Evolutionary conservation across 768 basidiomycete species (phyloP).

Genomic region (Cubamyces lactineus): DNA sequence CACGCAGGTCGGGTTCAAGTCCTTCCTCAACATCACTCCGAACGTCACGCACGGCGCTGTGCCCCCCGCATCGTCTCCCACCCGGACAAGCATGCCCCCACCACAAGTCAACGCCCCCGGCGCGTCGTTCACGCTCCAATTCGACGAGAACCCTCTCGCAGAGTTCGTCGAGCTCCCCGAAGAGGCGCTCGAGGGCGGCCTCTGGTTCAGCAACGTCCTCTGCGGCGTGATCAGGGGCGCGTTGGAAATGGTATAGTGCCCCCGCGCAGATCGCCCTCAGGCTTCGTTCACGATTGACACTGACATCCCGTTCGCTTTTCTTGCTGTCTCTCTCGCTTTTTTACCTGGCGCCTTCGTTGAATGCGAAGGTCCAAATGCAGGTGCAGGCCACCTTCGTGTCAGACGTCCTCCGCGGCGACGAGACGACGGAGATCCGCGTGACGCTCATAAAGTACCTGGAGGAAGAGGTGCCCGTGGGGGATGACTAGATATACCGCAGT

Average conservation of each 20-base stretch:
- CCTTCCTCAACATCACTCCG: slow-evolving; percentile 93
- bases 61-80: slow-evolving; percentile 52
- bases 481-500: slow-evolving; percentile 59
- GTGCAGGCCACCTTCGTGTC: slow-evolving; percentile 88
- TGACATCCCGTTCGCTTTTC: neutral
- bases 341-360: neutral
- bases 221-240: slow-evolving; percentile 94
- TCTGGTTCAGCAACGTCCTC: slow-evolving; percentile 97
- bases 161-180: slow-evolving; percentile 98
- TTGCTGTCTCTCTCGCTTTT: neutral
- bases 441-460: slow-evolving; percentile 90
- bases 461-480: slow-evolving; percentile 92
- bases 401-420: slow-evolving; percentile 91
- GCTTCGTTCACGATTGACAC: neutral
- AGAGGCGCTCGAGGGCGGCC: slow-evolving; percentile 86
- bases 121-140: slow-evolving; percentile 75
- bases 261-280: neutral
- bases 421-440: slow-evolving; percentile 91
- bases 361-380: slow-evolving; percentile 87
- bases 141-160: slow-evolving; percentile 95
- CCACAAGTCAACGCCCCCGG: slow-evolving; percentile 48
- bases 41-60: slow-evolving; percentile 69
- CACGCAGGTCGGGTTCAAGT: slow-evolving; percentile 92
- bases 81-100: slow-evolving; percentile 32
- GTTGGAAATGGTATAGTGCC: slow-evolving; percentile 82